phyloP scores from a whole-genome alignment of 768 basidiomycete genomes.

The Leucocoprinus leucothites region DNA sequence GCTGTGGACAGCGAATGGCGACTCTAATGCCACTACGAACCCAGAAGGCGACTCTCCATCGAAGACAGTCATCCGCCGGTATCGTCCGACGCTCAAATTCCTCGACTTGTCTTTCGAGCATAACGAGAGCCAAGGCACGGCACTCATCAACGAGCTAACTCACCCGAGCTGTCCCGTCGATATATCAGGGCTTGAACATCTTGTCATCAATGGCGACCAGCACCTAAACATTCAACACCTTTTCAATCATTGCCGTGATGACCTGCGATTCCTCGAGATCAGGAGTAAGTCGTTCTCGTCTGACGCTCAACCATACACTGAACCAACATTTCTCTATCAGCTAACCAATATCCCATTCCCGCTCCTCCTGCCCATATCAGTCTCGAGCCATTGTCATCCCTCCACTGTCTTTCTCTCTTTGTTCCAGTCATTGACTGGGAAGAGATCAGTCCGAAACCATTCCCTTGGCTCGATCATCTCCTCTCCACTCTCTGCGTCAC shows the following conservation, averaged over 20 bases:
- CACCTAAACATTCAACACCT: conserved; percentile 7
- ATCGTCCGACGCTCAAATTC: conserved; percentile 3
- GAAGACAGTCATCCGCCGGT: no score
- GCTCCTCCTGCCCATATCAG: conserved; percentile 3
- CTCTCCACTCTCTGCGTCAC: conserved; percentile 3
- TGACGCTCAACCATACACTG: background rate
- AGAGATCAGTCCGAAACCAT: conserved; percentile 4
- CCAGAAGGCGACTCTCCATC: no score
- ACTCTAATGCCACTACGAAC: no score
- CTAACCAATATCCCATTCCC: conserved; percentile 8
- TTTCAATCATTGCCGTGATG: conserved; percentile 1
- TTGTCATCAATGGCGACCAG: conserved; percentile 8
- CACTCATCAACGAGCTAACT: conserved; percentile 3
- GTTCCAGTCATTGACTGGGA: conserved; percentile 11
- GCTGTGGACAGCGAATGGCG: background rate
- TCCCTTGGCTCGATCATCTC: conserved; percentile 9
- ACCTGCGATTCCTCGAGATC: conserved; percentile 8
- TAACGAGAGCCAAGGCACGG: conserved; percentile 1
- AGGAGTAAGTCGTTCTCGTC: background rate
- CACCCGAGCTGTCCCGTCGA: conserved; percentile 1
- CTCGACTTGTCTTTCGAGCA: conserved; percentile 11
- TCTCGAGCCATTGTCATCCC: background rate
- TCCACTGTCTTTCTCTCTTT: conserved; percentile 8
- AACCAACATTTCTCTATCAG: background rate
- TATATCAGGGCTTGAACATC: conserved; percentile 5